A percentile compares a stretch with the other conserved stretches of the same genome.
Conservation (phyloP, 1,139 yeast species). For the Yamadazyma aaseri region DNA sequence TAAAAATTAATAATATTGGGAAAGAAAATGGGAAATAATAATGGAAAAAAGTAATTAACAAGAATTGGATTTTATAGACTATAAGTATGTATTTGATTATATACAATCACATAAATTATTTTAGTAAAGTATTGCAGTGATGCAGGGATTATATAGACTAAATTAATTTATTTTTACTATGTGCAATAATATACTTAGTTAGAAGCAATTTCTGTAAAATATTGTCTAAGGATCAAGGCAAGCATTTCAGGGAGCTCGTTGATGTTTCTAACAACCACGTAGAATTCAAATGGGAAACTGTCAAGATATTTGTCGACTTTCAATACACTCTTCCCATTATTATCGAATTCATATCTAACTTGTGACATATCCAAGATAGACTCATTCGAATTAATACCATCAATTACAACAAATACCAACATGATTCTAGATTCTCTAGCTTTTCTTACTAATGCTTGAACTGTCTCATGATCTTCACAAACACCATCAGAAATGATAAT, state of each 20-base stretch:
- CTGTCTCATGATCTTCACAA: constrained; percentile 87
- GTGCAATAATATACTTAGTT: constrained; percentile 4
- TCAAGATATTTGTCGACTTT: constrained; percentile 86
- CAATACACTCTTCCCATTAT: constrained; percentile 69
- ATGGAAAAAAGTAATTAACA: too few species aligned
- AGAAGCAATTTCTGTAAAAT: constrained; percentile 65
- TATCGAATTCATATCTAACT: constrained; percentile 70
- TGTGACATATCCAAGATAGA: constrained; percentile 95
- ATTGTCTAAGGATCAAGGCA: constrained; percentile 85
- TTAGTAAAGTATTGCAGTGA: too few species aligned
- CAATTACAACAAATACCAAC: constrained; percentile 93
- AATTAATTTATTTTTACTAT: not conserved
- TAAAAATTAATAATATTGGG: constrained; percentile 27
- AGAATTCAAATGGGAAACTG: constrained; percentile 94
- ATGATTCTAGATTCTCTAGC: constrained; percentile 92
- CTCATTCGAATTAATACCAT: constrained; percentile 80
- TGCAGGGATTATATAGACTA: too few species aligned
- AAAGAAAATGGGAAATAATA: too few species aligned
- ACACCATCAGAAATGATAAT: constrained; percentile 95
- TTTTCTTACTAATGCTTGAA: constrained; percentile 78
- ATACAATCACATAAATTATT: too few species aligned
- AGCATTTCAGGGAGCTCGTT: constrained; percentile 90
- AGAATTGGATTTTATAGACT: too few species aligned
- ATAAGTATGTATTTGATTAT: too few species aligned
- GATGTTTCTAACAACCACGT: constrained; percentile 88